Evolutionary conservation across 768 basidiomycete species (phyloP).

Genomic region (Termitomyces titanicus): DNA sequence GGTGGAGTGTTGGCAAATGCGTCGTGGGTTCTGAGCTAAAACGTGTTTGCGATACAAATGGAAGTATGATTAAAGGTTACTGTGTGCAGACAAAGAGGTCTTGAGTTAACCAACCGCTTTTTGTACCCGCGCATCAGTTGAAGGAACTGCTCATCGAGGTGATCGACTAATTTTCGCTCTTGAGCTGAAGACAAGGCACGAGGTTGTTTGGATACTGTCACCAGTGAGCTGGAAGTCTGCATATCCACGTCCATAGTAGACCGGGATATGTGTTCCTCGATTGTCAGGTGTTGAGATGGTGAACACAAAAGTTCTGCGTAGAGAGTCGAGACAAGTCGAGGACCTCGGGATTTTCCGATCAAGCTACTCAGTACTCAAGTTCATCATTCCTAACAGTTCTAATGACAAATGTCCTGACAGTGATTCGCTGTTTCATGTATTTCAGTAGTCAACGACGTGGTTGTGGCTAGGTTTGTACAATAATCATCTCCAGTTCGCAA

Average conservation of each 20-base stretch:
- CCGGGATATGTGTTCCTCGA: neutral
- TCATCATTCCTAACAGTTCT: no score
- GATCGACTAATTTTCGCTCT: slow-evolving; percentile 61
- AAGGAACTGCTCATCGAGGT: slow-evolving; percentile 63
- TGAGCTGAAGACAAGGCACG: slow-evolving; percentile 48
- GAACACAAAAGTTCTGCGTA: no score
- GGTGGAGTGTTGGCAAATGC: slow-evolving; percentile 49
- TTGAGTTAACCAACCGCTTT: slow-evolving; percentile 55
- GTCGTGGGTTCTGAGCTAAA: slow-evolving; percentile 46
- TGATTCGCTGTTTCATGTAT: no score
- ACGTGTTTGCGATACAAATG: neutral
- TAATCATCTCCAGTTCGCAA: no score
- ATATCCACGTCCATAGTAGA: neutral
- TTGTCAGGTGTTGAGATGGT: no score
- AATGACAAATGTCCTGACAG: no score
- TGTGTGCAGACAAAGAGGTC: neutral
- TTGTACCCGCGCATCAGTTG: slow-evolving; percentile 67
- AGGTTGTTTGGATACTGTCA: neutral
- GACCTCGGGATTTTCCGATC: neutral
- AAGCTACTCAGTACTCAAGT: no score
- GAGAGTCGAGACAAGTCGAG: neutral
- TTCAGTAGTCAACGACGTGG: no score
- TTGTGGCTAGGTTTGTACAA: no score
- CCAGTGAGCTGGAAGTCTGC: neutral
- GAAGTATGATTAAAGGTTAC: slow-evolving; percentile 1